Evolutionary conservation across 208 protist species (phyloP).

Genomic region (Trypanosoma rangeli): DNA sequence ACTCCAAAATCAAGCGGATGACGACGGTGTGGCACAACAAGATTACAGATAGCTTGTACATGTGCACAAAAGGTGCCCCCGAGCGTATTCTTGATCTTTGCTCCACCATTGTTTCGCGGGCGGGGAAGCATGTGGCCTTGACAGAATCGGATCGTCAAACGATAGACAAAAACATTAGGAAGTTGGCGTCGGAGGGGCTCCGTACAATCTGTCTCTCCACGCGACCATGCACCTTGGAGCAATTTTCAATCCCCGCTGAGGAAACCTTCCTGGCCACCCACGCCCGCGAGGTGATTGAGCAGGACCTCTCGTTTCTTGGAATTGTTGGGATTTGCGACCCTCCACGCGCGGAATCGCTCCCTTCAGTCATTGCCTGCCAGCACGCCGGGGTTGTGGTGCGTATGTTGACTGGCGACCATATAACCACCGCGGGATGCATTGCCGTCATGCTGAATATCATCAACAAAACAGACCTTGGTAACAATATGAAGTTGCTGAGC

Average conservation of each 20-base stretch:
- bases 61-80: slow-evolving; percentile 88
- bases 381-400: slow-evolving; percentile 87
- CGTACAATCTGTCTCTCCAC: slow-evolving; percentile 59
- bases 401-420: slow-evolving; percentile 93
- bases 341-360: slow-evolving; percentile 78
- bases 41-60: slow-evolving; percentile 49
- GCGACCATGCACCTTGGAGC: slow-evolving; percentile 27
- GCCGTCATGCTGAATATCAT: slow-evolving; percentile 89
- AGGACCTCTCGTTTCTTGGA: slow-evolving; percentile 84
- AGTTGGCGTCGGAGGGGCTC: slow-evolving; percentile 72
- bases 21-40: slow-evolving; percentile 77
- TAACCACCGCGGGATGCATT: slow-evolving; percentile 83
- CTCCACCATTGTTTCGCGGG: slow-evolving; percentile 41
- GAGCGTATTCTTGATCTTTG: slow-evolving; percentile 85
- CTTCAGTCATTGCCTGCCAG: slow-evolving; percentile 85
- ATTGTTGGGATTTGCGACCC: slow-evolving; percentile 93
- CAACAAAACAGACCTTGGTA: slow-evolving; percentile 46
- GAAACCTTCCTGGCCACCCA: slow-evolving; percentile 56
- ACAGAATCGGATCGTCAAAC: slow-evolving; percentile 34
- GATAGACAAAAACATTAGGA: slow-evolving; percentile 54
- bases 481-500: slow-evolving; percentile 66
- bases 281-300: slow-evolving; percentile 72
- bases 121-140: slow-evolving; percentile 28
- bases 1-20: slow-evolving; percentile 90
- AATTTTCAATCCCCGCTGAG: slow-evolving; percentile 47